These are phyloP conservation scores for Leccinum ponderosum DNA, from an alignment of 1,284 basidiomycete species.

Conservation along the genomic window DNA sequence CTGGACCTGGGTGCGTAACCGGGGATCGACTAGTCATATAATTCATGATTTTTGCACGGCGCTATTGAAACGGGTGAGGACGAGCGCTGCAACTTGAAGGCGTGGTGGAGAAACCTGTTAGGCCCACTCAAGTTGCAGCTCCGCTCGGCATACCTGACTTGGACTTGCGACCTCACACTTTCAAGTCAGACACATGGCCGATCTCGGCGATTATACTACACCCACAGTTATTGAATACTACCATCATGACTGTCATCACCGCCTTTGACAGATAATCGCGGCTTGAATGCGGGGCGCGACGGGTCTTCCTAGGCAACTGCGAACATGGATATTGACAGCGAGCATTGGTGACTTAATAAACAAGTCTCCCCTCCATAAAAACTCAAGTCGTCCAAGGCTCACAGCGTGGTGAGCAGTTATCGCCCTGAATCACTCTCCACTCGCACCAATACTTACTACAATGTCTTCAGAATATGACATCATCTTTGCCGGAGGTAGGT, in stretches of 20 bases:
- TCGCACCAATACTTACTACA: neutral
- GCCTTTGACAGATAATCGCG: neutral
- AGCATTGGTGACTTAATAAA: neutral
- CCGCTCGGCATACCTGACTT: neutral
- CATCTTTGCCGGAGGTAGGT: conserved; percentile 49
- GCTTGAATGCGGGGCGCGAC: neutral
- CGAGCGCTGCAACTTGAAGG: neutral
- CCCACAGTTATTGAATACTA: neutral
- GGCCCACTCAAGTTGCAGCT: neutral
- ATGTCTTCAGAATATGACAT: conserved; percentile 39
- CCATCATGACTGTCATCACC: neutral
- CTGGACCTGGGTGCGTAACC: neutral
- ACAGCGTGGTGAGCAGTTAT: neutral
- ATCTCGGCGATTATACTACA: neutral
- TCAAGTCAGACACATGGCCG: neutral
- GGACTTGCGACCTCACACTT: neutral
- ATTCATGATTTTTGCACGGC: too few relatives aligned
- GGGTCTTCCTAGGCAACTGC: neutral
- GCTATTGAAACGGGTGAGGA: neutral
- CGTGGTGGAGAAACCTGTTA: too few relatives aligned
- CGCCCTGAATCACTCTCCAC: neutral
- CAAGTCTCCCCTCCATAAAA: neutral
- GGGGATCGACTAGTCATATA: neutral
- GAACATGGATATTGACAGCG: neutral
- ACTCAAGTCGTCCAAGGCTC: neutral